Base-by-base conservation (phyloP, 1,139 yeast species). In the Kodamaea arcana region DNA sequence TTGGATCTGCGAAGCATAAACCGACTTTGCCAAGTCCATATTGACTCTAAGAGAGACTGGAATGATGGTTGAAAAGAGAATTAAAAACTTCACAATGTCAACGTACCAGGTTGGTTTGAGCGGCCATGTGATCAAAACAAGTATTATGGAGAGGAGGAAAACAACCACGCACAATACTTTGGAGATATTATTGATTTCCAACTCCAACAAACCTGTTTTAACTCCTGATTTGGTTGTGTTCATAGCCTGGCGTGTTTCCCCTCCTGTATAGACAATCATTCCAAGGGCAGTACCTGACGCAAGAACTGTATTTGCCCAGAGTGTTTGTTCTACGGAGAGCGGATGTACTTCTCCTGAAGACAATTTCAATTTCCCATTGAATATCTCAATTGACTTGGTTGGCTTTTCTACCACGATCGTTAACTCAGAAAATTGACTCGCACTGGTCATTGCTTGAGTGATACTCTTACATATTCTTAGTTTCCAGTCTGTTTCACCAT, bases 401-500 rank as follows among this genome's bases (percentile, higher is more conserved):
- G 99, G 98, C 1, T 81, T 75, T 12, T 81, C 77, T 3, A 88
- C 88, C 4, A 79, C 71, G 15, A 90, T 63, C 25, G 72, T 70
- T 11, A 83, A 70, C 31, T 63, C 50, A n/a, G 61, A 50, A 27
- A 68, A 44, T 29, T 51, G 54, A n/a, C 48, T 24, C 12, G 73
- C 62, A 34, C 64, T 62, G 0, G 76, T 52, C 32, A 78, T 42
- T 5, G 47, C 50, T 58, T 92, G 97, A 0, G 97, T 86, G 20
- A 79, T 54, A 8, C 80, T 73, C 35, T 80, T 72, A 0, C 97
- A 94, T 22, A 85, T 65, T 47, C 96, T 69, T 37, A 94, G 68
- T 56, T 94, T 94, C 99, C 99, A 94, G 61, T 94, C 99, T 8
- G 99, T 94, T 57, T 94, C 99, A 50, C 99, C 99, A 58, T 94